Evolutionary conservation across 179 eudicot genomes (phyloP), one percentile per base, ranked within the genome.

Genomic region (Kewa caespitosa): DNA sequence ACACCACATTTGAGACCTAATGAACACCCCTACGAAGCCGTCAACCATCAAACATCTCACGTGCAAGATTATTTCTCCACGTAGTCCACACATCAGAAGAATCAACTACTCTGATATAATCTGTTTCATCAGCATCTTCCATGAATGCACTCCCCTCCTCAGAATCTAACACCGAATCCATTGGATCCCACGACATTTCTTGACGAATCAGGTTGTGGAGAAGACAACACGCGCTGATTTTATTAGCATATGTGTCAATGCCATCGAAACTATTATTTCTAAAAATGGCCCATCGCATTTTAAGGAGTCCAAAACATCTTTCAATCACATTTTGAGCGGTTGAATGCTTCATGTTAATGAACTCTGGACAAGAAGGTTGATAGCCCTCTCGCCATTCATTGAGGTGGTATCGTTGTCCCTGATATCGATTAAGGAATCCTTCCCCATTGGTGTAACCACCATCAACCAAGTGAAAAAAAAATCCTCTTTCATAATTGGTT

Each of bases 401-500:
- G 28, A 68, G 63, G 50, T 79, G 75, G 28, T 79, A 79, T 42
- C 70, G 38, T 43, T 74, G 70, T 18, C 78, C 75, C 36, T 75
- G 69, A 69, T 46, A 70, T 32, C 73, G 73, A 69, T 78, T 65
- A 41, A 79, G 74, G 42, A 80, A 70, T 10, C 77, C 74, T 20
- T 64, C 52, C 17, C 69, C 42, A 66, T 75, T 79, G 2, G 71
- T 69, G 38, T 34, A 79, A 1, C 75, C 71, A 61, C 27, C 78
- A 69, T 79, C 82, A 32, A 60, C 78, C 36, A 74, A 33, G 25
- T 79, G 69, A 32, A n/a, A 39, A 0, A 8, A 55, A 20, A 38
- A 55, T 14, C 23, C 0, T 4, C 3, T 18, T 12, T n/a, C 17
- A 23, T 3, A 12, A 23, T 23, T 71, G 32, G 38, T 52, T 27